phyloP scores from a whole-genome alignment of 1,139 yeast genomes.

The Debaryomycetaceae sp. region DNA sequence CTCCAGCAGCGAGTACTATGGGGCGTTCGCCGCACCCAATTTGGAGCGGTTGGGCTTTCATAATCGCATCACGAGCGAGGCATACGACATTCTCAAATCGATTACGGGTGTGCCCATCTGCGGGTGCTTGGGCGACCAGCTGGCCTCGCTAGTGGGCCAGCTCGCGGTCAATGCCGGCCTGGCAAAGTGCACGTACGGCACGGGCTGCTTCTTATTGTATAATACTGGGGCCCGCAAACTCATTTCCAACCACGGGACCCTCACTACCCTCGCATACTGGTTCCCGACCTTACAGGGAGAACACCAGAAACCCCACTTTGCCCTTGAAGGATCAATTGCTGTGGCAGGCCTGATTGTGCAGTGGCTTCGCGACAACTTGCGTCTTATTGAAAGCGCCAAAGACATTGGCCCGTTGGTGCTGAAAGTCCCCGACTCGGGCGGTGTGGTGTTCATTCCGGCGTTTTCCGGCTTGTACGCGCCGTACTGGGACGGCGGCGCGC shows the following conservation, averaged over 20 bases:
- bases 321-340: constrained; percentile 91
- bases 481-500: constrained; percentile 88
- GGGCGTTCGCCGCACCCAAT: constrained; percentile 54
- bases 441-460: constrained; percentile 92
- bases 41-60: constrained; percentile 40
- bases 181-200: constrained; percentile 96
- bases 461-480: constrained; percentile 93
- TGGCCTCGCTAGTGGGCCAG: constrained; percentile 90
- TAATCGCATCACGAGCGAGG: constrained; percentile 40
- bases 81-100: constrained; percentile 37
- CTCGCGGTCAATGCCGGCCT: constrained; percentile 74
- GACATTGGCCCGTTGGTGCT: constrained; percentile 89
- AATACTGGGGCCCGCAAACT: constrained; percentile 68
- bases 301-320: constrained; percentile 64
- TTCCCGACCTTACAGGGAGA: constrained; percentile 53
- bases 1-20: constrained; percentile 73
- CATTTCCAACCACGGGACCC: constrained; percentile 67
- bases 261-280: constrained; percentile 87
- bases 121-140: constrained; percentile 92
- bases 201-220: constrained; percentile 86
- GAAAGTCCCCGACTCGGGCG: constrained; percentile 73
- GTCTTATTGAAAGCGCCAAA: constrained; percentile 67
- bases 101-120: constrained; percentile 61
- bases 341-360: constrained; percentile 94
- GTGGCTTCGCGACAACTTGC: constrained; percentile 88